Percentiles rank a stretch among this genome's conserved stretches.
phyloP scores from a whole-genome alignment of 768 basidiomycete genomes.

The Xanthoconium stramineum region DNA sequence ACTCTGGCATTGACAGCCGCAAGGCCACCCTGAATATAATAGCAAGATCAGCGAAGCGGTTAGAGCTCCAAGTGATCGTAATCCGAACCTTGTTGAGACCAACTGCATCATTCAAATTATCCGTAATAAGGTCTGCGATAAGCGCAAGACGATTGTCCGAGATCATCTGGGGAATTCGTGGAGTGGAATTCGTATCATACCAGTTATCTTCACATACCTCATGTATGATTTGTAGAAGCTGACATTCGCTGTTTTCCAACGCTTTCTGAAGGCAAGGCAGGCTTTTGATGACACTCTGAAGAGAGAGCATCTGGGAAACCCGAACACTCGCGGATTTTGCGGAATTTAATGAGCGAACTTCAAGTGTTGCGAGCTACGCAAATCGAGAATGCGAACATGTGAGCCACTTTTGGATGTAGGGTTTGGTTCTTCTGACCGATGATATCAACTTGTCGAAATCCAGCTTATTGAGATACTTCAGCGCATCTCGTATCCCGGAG shows the following conservation, averaged over 20 bases:
- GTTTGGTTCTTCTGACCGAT: slow-evolving; percentile 40
- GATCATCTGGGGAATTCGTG: slow-evolving; percentile 51
- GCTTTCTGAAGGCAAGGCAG: slow-evolving; percentile 63
- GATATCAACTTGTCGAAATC: slow-evolving; percentile 88
- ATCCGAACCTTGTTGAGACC: slow-evolving; percentile 53
- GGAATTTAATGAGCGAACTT: slow-evolving; percentile 49
- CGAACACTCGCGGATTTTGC: slow-evolving; percentile 66
- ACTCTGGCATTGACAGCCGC: slow-evolving; percentile 75
- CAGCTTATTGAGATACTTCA: slow-evolving; percentile 70
- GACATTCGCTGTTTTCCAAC: slow-evolving; percentile 53
- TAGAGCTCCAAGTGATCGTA: neutral
- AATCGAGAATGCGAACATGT: neutral
- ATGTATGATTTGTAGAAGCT: slow-evolving; percentile 58
- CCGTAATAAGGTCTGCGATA: slow-evolving; percentile 58
- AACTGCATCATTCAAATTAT: slow-evolving; percentile 71
- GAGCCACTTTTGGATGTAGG: neutral
- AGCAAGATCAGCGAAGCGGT: neutral
- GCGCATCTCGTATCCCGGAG: slow-evolving; percentile 60
- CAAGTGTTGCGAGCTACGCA: slow-evolving; percentile 62
- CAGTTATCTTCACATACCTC: slow-evolving; percentile 40
- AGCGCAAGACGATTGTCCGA: slow-evolving; percentile 65
- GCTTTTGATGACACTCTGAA: slow-evolving; percentile 69
- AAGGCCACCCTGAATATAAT: slow-evolving; percentile 55
- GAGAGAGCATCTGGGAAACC: slow-evolving; percentile 74
- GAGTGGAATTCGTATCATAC: neutral